Base-by-base conservation (phyloP, 805 yeast genomes). In the fission yeast (Schizosaccharomyces pombe) region DNA sequence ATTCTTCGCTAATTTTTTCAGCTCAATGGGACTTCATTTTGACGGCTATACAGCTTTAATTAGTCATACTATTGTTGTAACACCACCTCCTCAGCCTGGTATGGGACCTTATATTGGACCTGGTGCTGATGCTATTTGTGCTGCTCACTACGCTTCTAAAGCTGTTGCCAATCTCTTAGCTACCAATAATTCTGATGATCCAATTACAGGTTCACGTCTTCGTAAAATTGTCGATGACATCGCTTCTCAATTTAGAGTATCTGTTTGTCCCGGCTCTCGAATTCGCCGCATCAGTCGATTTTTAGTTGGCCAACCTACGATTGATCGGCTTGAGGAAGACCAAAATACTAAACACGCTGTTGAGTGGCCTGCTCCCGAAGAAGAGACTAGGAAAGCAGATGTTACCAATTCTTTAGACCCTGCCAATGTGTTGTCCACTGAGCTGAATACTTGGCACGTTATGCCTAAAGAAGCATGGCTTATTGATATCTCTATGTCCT, bases 1-100 rank as follows among this genome's bases (percentile, higher is more conserved):
- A 14, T 19, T 29, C 5, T 22, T 28, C 57, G 58, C 19, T 37
- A 4, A 9, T 5, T 12, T 37, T 34, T 34, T 14, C 9, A 37
- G 43, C 12, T 71, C 82, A 11, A 72, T 89, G 30, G 98, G 96
- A 52, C 87, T 82, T 57, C 96, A 91, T 59, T 77, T 91, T 60
- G 98, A 91, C 67, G 98, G 98, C 55, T 91, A 87, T 70, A 83
- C 96, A 11, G 79, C 94, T 1, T 77, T 78, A 64, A 78, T 77
- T 9, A 78, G 94, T 30, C 98, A 91, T 61, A 93, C 93, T 54
- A 60, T 57, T 8, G 56, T 60, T n/a, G 52, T 56, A 5, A 77
- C 79, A 32, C 80, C 78, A 37, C 71, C 65, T 56, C 68, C 65
- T 26, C 66, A 68, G 29, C 67, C 75, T 19, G 49, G 49, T 16